Percentiles rank a stretch among this genome's conserved stretches.
These are phyloP conservation scores for Tetrahymena elliotti DNA, from an alignment of 73 alveolate genomes.

Conservation along the genomic window DNA sequence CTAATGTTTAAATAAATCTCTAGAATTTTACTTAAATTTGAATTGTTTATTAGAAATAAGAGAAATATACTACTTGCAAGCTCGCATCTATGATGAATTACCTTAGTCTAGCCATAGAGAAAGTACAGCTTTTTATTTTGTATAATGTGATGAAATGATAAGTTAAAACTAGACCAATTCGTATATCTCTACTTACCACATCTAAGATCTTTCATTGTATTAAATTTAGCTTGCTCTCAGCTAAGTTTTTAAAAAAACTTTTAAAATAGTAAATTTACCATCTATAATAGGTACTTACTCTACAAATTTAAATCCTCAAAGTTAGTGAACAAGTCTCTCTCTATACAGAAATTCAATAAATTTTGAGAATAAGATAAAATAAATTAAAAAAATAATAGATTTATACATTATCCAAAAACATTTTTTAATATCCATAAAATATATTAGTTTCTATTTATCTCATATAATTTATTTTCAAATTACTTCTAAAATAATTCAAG, in stretches of 20 bases:
- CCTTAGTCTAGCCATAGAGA: neutral
- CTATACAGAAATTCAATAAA: neutral
- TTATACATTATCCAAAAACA: too few relatives aligned
- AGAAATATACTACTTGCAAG: neutral
- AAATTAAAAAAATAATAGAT: too few relatives aligned
- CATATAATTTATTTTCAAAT: too few relatives aligned
- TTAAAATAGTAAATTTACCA: neutral
- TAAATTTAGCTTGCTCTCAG: neutral
- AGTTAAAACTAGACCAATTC: neutral
- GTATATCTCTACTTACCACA: neutral
- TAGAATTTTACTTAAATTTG: neutral
- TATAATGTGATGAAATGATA: neutral
- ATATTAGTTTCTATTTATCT: too few relatives aligned
- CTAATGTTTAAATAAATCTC: neutral
- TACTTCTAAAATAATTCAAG: too few relatives aligned
- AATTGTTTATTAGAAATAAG: neutral
- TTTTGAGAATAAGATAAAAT: too few relatives aligned
- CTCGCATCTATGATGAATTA: neutral
- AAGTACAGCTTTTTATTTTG: neutral
- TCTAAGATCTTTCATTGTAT: neutral
- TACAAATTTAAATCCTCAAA: neutral
- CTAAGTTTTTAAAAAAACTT: neutral
- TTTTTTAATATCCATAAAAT: too few relatives aligned
- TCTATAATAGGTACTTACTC: neutral
- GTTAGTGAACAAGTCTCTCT: neutral